A percentile compares a stretch with the other conserved stretches of the same genome.
phyloP scores from a whole-genome alignment of 2,329 filamentous ascomycete genomes.

The Curvularia verruculosa region DNA sequence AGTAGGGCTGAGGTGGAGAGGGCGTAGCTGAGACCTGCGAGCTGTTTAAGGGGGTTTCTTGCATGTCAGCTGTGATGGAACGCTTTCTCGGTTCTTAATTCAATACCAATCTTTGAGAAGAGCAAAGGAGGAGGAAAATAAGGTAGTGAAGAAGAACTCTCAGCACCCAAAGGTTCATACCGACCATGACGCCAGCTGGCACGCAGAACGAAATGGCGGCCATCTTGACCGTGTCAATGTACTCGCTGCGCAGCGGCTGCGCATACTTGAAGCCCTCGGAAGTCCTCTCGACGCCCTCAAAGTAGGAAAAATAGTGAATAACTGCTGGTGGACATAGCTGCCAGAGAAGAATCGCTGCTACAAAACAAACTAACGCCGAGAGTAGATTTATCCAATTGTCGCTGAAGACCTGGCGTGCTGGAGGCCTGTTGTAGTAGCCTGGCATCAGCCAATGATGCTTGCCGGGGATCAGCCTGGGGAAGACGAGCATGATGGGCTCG shows the following conservation, averaged over 20 bases:
- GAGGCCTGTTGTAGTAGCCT: conserved; percentile 20
- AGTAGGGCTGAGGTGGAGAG: conserved; percentile 37
- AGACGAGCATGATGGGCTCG: not conserved
- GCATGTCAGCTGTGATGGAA: not conserved
- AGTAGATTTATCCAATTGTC: conserved; percentile 63
- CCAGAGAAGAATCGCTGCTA: conserved; percentile 53
- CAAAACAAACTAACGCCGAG: conserved; percentile 67
- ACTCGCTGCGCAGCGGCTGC: conserved; percentile 71
- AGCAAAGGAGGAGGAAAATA: not conserved
- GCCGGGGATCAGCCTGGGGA: not conserved
- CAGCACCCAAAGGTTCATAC: conserved; percentile 66
- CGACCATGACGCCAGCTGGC: conserved; percentile 66
- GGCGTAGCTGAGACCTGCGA: conserved; percentile 40
- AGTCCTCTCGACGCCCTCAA: conserved; percentile 17
- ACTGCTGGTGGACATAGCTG: conserved; percentile 59
- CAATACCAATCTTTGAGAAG: too few relatives aligned
- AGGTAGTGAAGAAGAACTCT: conserved; percentile 19
- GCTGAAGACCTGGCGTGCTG: conserved; percentile 20
- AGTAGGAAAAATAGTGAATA: conserved; percentile 62
- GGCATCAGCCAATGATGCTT: conserved; percentile 6
- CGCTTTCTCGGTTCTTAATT: not conserved
- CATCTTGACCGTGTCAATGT: conserved; percentile 69
- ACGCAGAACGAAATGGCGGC: conserved; percentile 67
- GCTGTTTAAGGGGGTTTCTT: conserved; percentile 13
- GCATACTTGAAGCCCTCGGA: conserved; percentile 61